Evolutionary conservation across 805 yeast genomes (phyloP).

Genomic region (Candida yuanshanica): DNA sequence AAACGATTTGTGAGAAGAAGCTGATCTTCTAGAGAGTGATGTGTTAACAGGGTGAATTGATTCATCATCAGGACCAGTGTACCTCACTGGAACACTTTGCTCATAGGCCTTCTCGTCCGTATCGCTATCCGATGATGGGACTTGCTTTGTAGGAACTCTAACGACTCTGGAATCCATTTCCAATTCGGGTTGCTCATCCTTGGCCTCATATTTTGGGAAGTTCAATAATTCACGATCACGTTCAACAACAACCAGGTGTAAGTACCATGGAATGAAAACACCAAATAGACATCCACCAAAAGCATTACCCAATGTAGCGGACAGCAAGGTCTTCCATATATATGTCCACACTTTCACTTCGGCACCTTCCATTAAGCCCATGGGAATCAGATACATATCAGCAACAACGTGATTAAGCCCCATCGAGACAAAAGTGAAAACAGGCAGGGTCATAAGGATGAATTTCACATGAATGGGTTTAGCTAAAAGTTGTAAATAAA

Average conservation of each 20-base stretch:
- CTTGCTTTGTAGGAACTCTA: conserved; percentile 30
- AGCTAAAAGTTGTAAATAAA: conserved; percentile 71
- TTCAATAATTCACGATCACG: conserved; percentile 55
- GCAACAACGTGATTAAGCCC: conserved; percentile 82
- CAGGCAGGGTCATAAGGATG: conserved; percentile 56
- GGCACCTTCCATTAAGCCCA: conserved; percentile 65
- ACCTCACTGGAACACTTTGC: conserved; percentile 13
- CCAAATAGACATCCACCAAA: conserved; percentile 75
- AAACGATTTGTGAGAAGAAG: conserved; percentile 6
- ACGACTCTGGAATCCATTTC: conserved; percentile 77
- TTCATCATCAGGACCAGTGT: conserved; percentile 11
- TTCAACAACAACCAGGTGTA: conserved; percentile 69
- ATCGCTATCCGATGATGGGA: not conserved
- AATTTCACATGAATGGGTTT: conserved; percentile 76
- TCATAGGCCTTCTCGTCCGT: conserved; percentile 5
- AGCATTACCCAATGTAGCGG: conserved; percentile 69
- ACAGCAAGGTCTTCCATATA: conserved; percentile 68
- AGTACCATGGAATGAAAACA: conserved; percentile 60
- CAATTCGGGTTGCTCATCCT: conserved; percentile 77
- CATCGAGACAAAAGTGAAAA: conserved; percentile 70
- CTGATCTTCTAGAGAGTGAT: conserved; percentile 5
- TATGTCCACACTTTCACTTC: conserved; percentile 55
- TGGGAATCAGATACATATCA: conserved; percentile 65
- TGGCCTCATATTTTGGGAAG: conserved; percentile 62
- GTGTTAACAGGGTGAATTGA: conserved; percentile 5